phyloP scores from a whole-genome alignment of 805 yeast species.

The Candida silvatica region DNA sequence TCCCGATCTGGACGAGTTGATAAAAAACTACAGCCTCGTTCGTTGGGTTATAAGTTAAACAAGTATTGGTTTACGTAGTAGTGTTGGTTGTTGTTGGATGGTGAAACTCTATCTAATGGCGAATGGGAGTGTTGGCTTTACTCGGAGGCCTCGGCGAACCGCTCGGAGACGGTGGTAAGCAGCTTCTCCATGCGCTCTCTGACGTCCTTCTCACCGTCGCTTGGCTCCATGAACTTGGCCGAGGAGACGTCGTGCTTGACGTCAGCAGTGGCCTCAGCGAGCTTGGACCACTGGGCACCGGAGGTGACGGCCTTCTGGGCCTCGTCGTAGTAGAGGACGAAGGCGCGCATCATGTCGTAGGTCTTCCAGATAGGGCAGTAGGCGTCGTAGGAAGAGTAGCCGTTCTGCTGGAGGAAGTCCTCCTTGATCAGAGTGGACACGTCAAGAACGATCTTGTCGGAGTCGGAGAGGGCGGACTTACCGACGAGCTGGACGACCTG shows the following conservation, averaged over 20 bases:
- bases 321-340: constrained; percentile 86
- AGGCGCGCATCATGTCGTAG: constrained; percentile 94
- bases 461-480: constrained; percentile 93
- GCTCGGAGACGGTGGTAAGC: constrained; percentile 68
- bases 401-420: constrained; percentile 98
- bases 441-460: constrained; percentile 94
- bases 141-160: constrained; percentile 93
- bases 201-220: constrained; percentile 77
- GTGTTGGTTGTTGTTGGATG: too few relatives aligned
- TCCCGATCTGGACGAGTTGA: too few relatives aligned
- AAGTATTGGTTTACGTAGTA: too few relatives aligned
- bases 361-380: constrained; percentile 99
- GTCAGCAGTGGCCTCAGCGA: constrained; percentile 82
- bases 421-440: constrained; percentile 89
- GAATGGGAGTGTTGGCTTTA: too few relatives aligned
- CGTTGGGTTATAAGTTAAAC: background rate
- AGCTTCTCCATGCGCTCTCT: constrained; percentile 71
- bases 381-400: constrained; percentile 96
- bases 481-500: constrained; percentile 99
- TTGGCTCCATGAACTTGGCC: constrained; percentile 93
- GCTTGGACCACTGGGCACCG: constrained; percentile 92
- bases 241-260: constrained; percentile 91
- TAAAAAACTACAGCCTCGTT: too few relatives aligned
- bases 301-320: constrained; percentile 94
- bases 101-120: too few relatives aligned